These are phyloP conservation scores for Infundibulicybe gibba DNA, from an alignment of 768 basidiomycete species.

Conservation along the genomic window DNA sequence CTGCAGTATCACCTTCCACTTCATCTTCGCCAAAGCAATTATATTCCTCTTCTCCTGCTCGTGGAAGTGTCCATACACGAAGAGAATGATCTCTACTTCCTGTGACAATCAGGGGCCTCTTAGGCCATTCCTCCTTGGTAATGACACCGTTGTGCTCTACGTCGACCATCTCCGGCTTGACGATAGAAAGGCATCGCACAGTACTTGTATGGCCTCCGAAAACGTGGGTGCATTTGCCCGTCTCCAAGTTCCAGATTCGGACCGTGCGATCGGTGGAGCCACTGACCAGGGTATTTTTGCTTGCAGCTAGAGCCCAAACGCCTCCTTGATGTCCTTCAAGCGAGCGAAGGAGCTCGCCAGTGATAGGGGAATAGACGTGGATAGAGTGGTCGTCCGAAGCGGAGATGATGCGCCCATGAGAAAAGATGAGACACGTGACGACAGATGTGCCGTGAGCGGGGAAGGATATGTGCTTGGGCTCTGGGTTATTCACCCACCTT, in stretches of 20 bases:
- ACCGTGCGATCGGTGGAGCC: slow-evolving; percentile 94
- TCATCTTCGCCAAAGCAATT: slow-evolving; percentile 62
- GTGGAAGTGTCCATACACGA: slow-evolving; percentile 53
- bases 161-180: slow-evolving; percentile 87
- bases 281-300: slow-evolving; percentile 83
- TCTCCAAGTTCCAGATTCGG: slow-evolving; percentile 83
- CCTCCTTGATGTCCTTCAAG: slow-evolving; percentile 93
- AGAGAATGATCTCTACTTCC: slow-evolving; percentile 70
- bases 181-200: slow-evolving; percentile 92
- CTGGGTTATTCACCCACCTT: slow-evolving; percentile 73
- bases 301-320: slow-evolving; percentile 94
- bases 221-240: slow-evolving; percentile 82
- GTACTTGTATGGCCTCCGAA: slow-evolving; percentile 97
- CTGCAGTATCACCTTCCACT: slow-evolving; percentile 50
- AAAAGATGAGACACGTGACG: slow-evolving; percentile 95
- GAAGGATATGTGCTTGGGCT: slow-evolving; percentile 78
- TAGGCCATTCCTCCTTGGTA: slow-evolving; percentile 65
- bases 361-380: slow-evolving; percentile 87
- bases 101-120: slow-evolving; percentile 69
- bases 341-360: slow-evolving; percentile 68
- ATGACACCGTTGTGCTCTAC: slow-evolving; percentile 64
- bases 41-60: slow-evolving; percentile 73
- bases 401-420: slow-evolving; percentile 91
- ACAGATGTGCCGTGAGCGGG: slow-evolving; percentile 86
- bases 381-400: slow-evolving; percentile 98